phyloP scores from a whole-genome alignment of 192 early-diverging fungal genomes.

The Geranomyces michiganensis region DNA sequence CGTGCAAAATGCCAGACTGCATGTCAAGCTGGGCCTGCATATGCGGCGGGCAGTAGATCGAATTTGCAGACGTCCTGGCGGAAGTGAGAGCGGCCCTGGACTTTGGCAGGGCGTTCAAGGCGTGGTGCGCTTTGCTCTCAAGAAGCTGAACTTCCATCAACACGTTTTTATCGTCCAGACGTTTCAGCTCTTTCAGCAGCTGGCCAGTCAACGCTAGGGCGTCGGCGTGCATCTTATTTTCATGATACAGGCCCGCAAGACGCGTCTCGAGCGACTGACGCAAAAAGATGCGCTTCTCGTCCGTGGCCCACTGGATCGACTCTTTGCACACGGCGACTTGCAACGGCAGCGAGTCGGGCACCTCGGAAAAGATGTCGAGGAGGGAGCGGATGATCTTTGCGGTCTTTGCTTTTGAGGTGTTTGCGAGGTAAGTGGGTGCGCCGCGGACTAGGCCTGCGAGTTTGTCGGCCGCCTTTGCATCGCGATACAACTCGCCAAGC shows the following conservation, averaged over 20 bases:
- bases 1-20: slow-evolving; percentile 96
- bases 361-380: slow-evolving; percentile 84
- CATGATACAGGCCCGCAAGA: slow-evolving; percentile 83
- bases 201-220: slow-evolving; percentile 78
- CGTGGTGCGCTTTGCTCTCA: slow-evolving; percentile 92
- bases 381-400: slow-evolving; percentile 90
- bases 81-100: slow-evolving; percentile 94
- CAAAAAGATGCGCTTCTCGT: slow-evolving; percentile 93
- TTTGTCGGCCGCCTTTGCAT: slow-evolving; percentile 70
- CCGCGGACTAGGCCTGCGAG: slow-evolving; percentile 79
- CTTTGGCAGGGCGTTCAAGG: slow-evolving; percentile 90
- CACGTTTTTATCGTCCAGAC: slow-evolving; percentile 97
- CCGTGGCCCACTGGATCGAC: slow-evolving; percentile 88
- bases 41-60: slow-evolving; percentile 96
- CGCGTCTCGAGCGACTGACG: slow-evolving; percentile 95
- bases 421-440: slow-evolving; percentile 76
- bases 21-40: slow-evolving; percentile 95
- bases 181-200: slow-evolving; percentile 95
- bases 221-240: slow-evolving; percentile 95
- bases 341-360: slow-evolving; percentile 81
- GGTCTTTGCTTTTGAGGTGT: slow-evolving; percentile 94
- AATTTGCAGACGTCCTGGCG: slow-evolving; percentile 94
- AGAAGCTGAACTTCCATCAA: slow-evolving; percentile 96
- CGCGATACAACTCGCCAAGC: slow-evolving; percentile 73
- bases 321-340: slow-evolving; percentile 95